These are phyloP conservation scores for Achaetomiella virescens DNA, from an alignment of 495 filamentous ascomycete species.

Conservation along the genomic window DNA sequence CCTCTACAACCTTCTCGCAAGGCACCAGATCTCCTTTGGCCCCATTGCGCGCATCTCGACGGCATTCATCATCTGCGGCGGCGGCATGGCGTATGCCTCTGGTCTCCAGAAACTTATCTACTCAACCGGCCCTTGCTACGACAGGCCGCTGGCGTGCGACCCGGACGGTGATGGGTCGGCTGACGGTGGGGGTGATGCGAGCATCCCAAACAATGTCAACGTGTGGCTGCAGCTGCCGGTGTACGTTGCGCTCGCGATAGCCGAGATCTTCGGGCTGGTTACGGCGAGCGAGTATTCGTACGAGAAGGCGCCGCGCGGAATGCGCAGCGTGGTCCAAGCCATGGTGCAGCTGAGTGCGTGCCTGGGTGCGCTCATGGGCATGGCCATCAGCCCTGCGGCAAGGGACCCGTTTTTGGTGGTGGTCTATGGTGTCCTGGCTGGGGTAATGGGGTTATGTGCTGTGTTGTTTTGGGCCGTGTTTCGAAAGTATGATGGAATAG, in stretches of 20 bases:
- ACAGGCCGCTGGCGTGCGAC: conserved; percentile 37
- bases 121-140: conserved; percentile 44
- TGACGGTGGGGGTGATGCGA: too few relatives aligned
- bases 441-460: conserved; percentile 26
- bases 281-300: conserved; percentile 50
- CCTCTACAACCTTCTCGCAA: conserved; percentile 41
- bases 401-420: conserved; percentile 42
- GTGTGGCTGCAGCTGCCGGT: conserved; percentile 38
- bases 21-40: conserved; percentile 33
- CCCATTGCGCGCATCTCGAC: conserved; percentile 49
- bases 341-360: conserved; percentile 39
- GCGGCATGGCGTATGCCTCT: conserved; percentile 46
- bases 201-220: conserved; percentile 33
- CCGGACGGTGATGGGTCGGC: too few relatives aligned
- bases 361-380: conserved; percentile 35
- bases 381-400: conserved; percentile 37
- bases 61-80: conserved; percentile 39
- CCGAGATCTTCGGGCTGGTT: conserved; percentile 39
- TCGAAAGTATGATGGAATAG: conserved; percentile 19
- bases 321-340: conserved; percentile 32
- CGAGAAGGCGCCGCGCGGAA: conserved; percentile 33
- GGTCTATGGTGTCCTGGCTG: conserved; percentile 40
- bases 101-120: conserved; percentile 45
- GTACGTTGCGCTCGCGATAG: conserved; percentile 34
- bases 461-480: conserved; percentile 30